Percentiles rank a stretch among this genome's conserved stretches.
Conservation (phyloP, 2,329 filamentous ascomycete species). For the Clathrospora elynae region DNA sequence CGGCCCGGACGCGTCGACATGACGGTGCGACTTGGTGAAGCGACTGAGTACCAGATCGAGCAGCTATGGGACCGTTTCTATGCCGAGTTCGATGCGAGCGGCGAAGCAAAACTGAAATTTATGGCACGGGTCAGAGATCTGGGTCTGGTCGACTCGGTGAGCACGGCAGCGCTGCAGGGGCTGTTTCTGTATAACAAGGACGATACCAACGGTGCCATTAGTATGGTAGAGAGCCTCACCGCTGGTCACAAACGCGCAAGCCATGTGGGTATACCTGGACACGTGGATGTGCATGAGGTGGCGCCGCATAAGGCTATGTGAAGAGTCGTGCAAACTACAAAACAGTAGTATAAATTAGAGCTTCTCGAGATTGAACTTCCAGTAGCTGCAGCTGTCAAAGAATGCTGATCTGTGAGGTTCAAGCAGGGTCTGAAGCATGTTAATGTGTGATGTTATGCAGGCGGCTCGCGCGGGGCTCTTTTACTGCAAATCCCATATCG, state of each 20-base stretch:
- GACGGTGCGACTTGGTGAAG: conserved; percentile 87
- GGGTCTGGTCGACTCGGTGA: conserved; percentile 73
- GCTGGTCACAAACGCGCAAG: conserved; percentile 32
- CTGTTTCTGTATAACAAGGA: conserved; percentile 95
- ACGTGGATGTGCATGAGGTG: conserved; percentile 36
- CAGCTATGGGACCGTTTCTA: conserved; percentile 97
- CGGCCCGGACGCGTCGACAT: conserved; percentile 92
- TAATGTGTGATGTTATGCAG: conserved; percentile 15
- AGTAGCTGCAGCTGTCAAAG: conserved; percentile 7
- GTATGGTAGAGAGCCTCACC: conserved; percentile 70
- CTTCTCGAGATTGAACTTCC: background rate
- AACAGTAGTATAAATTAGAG: conserved; percentile 4
- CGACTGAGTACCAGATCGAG: conserved; percentile 80
- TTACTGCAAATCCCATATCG: conserved; percentile 9
- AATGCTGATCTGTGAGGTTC: background rate
- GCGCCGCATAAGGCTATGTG: conserved; percentile 2
- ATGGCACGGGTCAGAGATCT: conserved; percentile 70
- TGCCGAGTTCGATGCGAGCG: conserved; percentile 73
- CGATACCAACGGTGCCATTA: conserved; percentile 83
- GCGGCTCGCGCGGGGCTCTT: conserved; percentile 16
- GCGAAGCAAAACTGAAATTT: conserved; percentile 69
- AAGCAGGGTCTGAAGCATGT: conserved; percentile 6
- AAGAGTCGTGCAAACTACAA: conserved; percentile 1
- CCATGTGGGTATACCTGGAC: conserved; percentile 39
- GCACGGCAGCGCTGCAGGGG: conserved; percentile 90